A percentile compares a stretch with the other conserved stretches of the same genome.
These are phyloP conservation scores for Pachysandra terminalis DNA, from an alignment of 164 flowering plant species.

Conservation along the genomic window DNA sequence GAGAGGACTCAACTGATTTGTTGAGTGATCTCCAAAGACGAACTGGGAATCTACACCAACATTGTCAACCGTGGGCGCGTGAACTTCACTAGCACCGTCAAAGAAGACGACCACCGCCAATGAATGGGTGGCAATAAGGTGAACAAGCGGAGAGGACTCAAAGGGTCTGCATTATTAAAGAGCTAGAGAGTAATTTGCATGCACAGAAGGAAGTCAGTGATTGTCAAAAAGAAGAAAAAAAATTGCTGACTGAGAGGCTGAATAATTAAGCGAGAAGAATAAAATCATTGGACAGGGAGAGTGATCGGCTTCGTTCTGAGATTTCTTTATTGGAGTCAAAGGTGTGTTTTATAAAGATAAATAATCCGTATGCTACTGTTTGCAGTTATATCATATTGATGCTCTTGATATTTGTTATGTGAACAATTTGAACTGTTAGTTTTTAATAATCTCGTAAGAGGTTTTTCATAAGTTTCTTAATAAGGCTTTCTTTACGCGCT, in stretches of 20 bases:
- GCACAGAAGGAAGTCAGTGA: conserved; percentile 52
- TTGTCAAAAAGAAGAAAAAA: conserved; percentile 61
- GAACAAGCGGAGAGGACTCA: no score
- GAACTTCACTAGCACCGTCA: no score
- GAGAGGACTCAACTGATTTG: no score
- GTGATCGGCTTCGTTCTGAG: conserved; percentile 85
- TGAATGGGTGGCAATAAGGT: no score
- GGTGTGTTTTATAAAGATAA: conserved; percentile 40
- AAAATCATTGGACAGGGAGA: conserved; percentile 88
- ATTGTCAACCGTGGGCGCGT: no score
- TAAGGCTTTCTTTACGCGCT: no score
- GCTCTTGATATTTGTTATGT: background rate
- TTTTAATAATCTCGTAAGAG: background rate
- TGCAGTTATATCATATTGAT: background rate
- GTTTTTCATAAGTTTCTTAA: background rate
- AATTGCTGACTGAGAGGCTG: conserved; percentile 65
- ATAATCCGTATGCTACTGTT: background rate
- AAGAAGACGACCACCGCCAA: no score
- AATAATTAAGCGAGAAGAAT: conserved; percentile 66
- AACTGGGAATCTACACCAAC: no score
- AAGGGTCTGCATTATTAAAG: conserved; percentile 57
- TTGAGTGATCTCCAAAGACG: no score
- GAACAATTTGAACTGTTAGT: no score
- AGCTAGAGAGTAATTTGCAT: conserved; percentile 50
- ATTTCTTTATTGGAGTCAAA: conserved; percentile 86